Conservation (phyloP, 768 basidiomycete genomes). For the Suillus occidentalis region DNA sequence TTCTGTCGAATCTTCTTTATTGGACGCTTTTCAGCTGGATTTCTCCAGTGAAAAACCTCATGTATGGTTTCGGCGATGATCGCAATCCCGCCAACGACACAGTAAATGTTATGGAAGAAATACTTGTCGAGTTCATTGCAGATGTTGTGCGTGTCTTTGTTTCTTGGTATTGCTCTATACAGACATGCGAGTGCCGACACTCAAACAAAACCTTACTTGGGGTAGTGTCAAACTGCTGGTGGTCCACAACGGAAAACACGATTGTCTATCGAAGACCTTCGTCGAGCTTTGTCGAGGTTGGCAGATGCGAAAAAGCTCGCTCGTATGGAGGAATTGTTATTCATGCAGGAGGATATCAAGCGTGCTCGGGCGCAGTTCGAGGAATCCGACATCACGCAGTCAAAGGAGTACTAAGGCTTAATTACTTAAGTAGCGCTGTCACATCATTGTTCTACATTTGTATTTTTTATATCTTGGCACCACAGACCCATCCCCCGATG, state of each 20-base stretch:
- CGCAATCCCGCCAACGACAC: conserved; percentile 85
- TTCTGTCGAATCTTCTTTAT: conserved; percentile 14
- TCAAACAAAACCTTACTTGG: conserved; percentile 9
- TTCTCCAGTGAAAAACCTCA: conserved; percentile 69
- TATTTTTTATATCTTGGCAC: conserved; percentile 6
- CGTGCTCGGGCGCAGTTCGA: conserved; percentile 81
- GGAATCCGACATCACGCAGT: conserved; percentile 47
- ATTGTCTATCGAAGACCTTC: conserved; percentile 84
- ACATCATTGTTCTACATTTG: conserved; percentile 6
- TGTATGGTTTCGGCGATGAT: conserved; percentile 96
- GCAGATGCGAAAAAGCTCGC: conserved; percentile 93
- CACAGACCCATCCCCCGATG: background rate
- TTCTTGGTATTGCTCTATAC: conserved; percentile 8
- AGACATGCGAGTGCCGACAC: conserved; percentile 9
- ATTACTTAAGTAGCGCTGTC: conserved; percentile 6
- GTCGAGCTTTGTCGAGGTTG: conserved; percentile 74
- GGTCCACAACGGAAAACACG: conserved; percentile 67
- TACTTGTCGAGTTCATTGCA: conserved; percentile 85
- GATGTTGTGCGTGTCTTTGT: conserved; percentile 68
- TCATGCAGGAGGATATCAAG: conserved; percentile 94
- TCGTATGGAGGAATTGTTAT: conserved; percentile 86
- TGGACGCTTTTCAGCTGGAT: conserved; percentile 14
- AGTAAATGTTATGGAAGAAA: conserved; percentile 91
- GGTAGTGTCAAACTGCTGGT: conserved; percentile 74
- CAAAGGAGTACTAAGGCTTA: conserved; percentile 43